Percentiles rank a stretch among this genome's conserved stretches.
These are phyloP conservation scores for Penicillium cosmopolitanum DNA, from an alignment of 495 filamentous ascomycete species.

Conservation along the genomic window DNA sequence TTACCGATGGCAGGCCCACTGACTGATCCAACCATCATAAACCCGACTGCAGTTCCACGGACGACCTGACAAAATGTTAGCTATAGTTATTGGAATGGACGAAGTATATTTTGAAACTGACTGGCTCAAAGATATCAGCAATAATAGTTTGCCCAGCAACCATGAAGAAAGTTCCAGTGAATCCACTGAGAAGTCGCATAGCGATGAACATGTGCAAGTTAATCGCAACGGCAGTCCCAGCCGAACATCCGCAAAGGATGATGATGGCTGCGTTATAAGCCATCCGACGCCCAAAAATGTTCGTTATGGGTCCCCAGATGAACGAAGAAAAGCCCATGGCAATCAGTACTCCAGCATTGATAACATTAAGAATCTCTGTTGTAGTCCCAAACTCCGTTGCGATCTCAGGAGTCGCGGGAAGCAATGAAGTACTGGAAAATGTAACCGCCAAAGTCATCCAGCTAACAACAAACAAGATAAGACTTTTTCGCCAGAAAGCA, in stretches of 20 bases:
- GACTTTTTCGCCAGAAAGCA: slow-evolving; percentile 44
- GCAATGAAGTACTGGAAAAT: slow-evolving; percentile 46
- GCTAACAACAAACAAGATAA: slow-evolving; percentile 47
- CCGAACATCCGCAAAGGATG: slow-evolving; percentile 40
- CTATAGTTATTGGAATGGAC: background rate
- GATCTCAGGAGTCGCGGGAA: slow-evolving; percentile 48
- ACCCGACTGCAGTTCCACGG: slow-evolving; percentile 58
- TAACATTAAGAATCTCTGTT: slow-evolving; percentile 43
- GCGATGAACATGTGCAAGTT: slow-evolving; percentile 47
- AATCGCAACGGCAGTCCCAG: slow-evolving; percentile 35
- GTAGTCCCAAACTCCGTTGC: slow-evolving; percentile 43
- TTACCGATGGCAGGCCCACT: slow-evolving; percentile 60
- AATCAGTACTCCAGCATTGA: slow-evolving; percentile 55
- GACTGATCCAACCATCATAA: slow-evolving; percentile 57
- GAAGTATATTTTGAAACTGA: slow-evolving; percentile 17
- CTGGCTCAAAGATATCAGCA: slow-evolving; percentile 52
- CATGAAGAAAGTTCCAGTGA: slow-evolving; percentile 52
- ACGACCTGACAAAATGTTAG: slow-evolving; percentile 41
- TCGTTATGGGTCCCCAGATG: slow-evolving; percentile 54
- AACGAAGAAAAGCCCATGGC: slow-evolving; percentile 60
- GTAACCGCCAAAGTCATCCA: slow-evolving; percentile 50
- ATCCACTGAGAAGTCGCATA: slow-evolving; percentile 43
- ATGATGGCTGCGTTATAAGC: slow-evolving; percentile 45
- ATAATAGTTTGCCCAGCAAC: slow-evolving; percentile 51
- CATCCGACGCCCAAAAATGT: slow-evolving; percentile 37